Conservation (phyloP, 805 yeast genomes). For the Candida ipomoeae region DNA sequence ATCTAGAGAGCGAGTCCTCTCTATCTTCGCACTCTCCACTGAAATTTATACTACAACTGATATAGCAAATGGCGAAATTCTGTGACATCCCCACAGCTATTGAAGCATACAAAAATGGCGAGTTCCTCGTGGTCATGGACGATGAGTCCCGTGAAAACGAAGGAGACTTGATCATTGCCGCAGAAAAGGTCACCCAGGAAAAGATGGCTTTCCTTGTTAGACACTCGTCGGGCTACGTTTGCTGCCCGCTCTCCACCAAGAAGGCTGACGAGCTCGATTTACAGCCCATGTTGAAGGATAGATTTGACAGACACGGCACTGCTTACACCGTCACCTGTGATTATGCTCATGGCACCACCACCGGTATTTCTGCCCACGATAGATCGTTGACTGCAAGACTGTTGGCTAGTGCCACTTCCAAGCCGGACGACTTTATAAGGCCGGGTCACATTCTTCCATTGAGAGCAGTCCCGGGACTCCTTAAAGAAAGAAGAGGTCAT, state of each 20-base stretch:
- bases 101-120: conserved; percentile 63
- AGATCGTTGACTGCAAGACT: conserved; percentile 76
- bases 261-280: conserved; percentile 78
- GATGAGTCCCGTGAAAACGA: conserved; percentile 96
- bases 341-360: conserved; percentile 81
- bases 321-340: conserved; percentile 96
- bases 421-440: conserved; percentile 65
- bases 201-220: conserved; percentile 94
- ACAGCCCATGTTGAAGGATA: conserved; percentile 66
- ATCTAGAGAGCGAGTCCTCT: background rate
- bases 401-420: conserved; percentile 58
- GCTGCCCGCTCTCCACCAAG: conserved; percentile 78
- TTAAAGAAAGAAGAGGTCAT: conserved; percentile 82
- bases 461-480: conserved; percentile 84
- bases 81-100: conserved; percentile 65
- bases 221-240: conserved; percentile 84
- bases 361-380: conserved; percentile 95
- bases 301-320: conserved; percentile 84
- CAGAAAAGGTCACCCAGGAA: conserved; percentile 68
- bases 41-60: background rate
- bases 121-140: conserved; percentile 93
- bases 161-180: conserved; percentile 96
- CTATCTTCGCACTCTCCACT: background rate
- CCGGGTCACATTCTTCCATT: conserved; percentile 96
- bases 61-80: conserved; percentile 27